phyloP scores from a whole-genome alignment of 345 rosid species.

The Brassica incana region DNA sequence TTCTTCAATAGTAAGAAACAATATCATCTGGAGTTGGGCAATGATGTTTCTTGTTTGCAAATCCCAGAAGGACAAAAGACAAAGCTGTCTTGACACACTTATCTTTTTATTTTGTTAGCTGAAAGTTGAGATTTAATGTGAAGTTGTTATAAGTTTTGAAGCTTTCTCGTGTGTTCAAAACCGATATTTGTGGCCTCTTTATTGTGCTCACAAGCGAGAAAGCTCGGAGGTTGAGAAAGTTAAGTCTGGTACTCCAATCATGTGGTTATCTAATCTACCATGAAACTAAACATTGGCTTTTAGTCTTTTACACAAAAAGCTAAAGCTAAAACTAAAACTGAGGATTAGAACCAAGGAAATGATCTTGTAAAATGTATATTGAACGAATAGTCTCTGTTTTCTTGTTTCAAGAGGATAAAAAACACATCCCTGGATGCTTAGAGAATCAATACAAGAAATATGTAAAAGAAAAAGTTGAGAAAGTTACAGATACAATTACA shows the following conservation, averaged over 20 bases:
- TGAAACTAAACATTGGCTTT: conserved; percentile 21
- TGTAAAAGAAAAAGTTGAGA: conserved; percentile 28
- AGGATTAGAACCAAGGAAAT: background rate
- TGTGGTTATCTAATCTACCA: conserved; percentile 22
- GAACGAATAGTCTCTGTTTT: conserved; percentile 23
- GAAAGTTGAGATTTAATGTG: conserved; percentile 33
- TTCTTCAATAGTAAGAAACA: conserved; percentile 32
- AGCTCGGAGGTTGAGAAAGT: conserved; percentile 22
- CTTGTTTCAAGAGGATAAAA: conserved; percentile 27
- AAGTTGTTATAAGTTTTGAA: conserved; percentile 41
- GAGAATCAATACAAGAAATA: conserved; percentile 39
- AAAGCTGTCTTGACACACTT: conserved; percentile 2
- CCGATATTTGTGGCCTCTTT: conserved; percentile 43
- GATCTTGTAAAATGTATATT: background rate
- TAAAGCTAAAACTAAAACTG: background rate
- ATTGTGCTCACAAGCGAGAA: conserved; percentile 47
- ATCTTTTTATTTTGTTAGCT: background rate
- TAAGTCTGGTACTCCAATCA: background rate
- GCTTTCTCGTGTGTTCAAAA: conserved; percentile 56
- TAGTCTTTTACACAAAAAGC: background rate
- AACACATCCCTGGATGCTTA: conserved; percentile 29
- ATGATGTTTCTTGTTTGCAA: conserved; percentile 3
- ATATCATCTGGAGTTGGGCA: background rate
- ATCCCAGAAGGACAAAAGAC: background rate
- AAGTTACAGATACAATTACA: conserved; percentile 41